phyloP scores from a whole-genome alignment of 1,284 basidiomycete species.

The Wallemia hederae region DNA sequence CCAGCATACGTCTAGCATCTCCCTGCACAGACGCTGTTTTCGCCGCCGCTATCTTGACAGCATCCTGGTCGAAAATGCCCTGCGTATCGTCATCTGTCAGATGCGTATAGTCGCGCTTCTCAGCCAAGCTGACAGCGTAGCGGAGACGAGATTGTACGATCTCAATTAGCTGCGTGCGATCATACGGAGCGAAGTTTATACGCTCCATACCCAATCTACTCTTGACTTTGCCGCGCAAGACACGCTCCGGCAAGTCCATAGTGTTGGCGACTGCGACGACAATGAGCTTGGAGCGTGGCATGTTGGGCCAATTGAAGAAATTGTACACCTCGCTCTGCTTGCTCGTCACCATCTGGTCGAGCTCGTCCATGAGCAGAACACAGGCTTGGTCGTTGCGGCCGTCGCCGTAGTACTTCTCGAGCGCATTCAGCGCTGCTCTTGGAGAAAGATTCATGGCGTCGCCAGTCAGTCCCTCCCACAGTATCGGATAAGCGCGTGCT shows the following conservation, averaged over 20 bases:
- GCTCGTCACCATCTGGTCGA: constrained; percentile 79
- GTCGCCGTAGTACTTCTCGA: neutral
- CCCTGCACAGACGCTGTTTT: constrained; percentile 79
- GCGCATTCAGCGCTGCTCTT: neutral
- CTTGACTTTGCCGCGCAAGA: constrained; percentile 67
- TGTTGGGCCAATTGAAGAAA: constrained; percentile 97
- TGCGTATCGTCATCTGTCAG: constrained; percentile 25
- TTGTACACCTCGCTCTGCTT: constrained; percentile 98
- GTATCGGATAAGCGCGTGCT: constrained; percentile 49
- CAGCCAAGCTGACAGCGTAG: constrained; percentile 21
- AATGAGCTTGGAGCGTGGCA: constrained; percentile 54
- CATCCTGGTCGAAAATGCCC: constrained; percentile 30
- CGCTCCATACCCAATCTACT: constrained; percentile 69
- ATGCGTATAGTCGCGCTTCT: constrained; percentile 26
- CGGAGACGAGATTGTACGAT: constrained; percentile 39
- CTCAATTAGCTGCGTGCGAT: constrained; percentile 42
- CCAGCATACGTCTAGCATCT: constrained; percentile 73
- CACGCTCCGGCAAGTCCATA: constrained; percentile 87
- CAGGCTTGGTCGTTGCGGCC: neutral
- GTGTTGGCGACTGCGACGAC: constrained; percentile 95
- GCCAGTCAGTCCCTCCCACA: constrained; percentile 66
- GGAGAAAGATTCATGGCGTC: constrained; percentile 23
- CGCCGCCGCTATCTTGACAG: constrained; percentile 64
- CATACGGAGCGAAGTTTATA: constrained; percentile 84
- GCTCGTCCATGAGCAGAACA: constrained; percentile 89